Conservation (phyloP, 2,329 filamentous ascomycete species). For the Penicillium polonicum region DNA sequence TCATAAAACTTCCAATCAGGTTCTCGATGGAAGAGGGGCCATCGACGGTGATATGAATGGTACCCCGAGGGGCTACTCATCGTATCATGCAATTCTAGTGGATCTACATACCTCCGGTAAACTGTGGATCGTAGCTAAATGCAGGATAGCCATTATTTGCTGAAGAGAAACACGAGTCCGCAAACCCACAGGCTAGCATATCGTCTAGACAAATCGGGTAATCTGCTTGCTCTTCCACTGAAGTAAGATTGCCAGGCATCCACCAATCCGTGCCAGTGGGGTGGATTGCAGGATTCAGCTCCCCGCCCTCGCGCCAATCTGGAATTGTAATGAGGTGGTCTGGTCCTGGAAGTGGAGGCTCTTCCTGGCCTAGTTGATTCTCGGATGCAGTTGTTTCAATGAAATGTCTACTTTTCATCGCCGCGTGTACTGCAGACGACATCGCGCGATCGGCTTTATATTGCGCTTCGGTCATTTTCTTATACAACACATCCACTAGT, state of each 20-base stretch:
- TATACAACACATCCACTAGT: not conserved
- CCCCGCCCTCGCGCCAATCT: not conserved
- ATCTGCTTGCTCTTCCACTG: not conserved
- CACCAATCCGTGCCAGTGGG: not conserved
- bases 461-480: not conserved
- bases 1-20: not conserved
- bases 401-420: not conserved
- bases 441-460: not conserved
- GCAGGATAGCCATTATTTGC: not conserved
- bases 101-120: not conserved
- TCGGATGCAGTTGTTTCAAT: not conserved
- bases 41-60: not conserved
- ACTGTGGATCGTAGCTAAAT: not conserved
- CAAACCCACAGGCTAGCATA: not conserved
- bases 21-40: not conserved
- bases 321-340: not conserved
- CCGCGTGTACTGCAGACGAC: not conserved
- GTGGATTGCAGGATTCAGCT: not conserved
- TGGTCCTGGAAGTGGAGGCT: not conserved
- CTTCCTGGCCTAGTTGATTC: not conserved
- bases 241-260: not conserved
- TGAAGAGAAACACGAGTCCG: not conserved
- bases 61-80: not conserved
- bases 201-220: not conserved
- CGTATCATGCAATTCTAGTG: not conserved